Evolutionary conservation across 1,139 yeast species (phyloP).

Genomic region (Ogataea hybrid): DNA sequence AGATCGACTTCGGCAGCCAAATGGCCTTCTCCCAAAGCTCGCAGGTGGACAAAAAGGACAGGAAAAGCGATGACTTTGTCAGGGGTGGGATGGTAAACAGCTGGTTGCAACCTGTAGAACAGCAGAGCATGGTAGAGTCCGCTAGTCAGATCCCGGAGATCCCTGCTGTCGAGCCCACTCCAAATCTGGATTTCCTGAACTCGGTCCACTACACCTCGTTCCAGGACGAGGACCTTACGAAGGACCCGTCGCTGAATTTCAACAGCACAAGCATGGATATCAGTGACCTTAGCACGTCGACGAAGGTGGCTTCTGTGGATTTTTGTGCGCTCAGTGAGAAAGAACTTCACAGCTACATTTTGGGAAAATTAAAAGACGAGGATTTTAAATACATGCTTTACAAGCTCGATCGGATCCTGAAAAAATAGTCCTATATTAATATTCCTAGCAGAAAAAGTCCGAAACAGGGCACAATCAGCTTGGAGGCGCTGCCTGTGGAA

Average conservation of each 20-base stretch:
- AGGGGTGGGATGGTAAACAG: slow-evolving; percentile 1
- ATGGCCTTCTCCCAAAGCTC: slow-evolving; percentile 7
- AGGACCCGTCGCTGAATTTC: slow-evolving; percentile 1
- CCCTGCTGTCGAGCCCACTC: neutral
- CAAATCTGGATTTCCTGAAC: slow-evolving; percentile 7
- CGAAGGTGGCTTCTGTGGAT: slow-evolving; percentile 3
- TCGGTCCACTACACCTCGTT: slow-evolving; percentile 5
- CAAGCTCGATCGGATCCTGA: too few species aligned
- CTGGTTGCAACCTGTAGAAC: slow-evolving; percentile 4
- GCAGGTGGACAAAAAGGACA: slow-evolving; percentile 3
- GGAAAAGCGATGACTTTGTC: too few species aligned
- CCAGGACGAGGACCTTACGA: slow-evolving; percentile 4
- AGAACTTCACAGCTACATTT: too few species aligned
- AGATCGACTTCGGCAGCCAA: slow-evolving; percentile 5
- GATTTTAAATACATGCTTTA: too few species aligned
- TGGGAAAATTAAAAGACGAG: too few species aligned
- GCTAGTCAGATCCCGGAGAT: slow-evolving; percentile 1
- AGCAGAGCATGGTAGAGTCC: neutral
- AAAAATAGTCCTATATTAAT: too few species aligned
- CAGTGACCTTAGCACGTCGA: slow-evolving; percentile 7
- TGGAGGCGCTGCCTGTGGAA: slow-evolving; percentile 10
- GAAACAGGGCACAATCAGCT: slow-evolving; percentile 8
- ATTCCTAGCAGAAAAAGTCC: slow-evolving; percentile 7
- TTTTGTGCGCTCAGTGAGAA: too few species aligned
- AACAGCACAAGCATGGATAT: slow-evolving; percentile 7